Evolutionary conservation across 2,329 filamentous ascomycete species (phyloP), one percentile per base, ranked within the genome.

Genomic region (Grosmannia clavigera): DNA sequence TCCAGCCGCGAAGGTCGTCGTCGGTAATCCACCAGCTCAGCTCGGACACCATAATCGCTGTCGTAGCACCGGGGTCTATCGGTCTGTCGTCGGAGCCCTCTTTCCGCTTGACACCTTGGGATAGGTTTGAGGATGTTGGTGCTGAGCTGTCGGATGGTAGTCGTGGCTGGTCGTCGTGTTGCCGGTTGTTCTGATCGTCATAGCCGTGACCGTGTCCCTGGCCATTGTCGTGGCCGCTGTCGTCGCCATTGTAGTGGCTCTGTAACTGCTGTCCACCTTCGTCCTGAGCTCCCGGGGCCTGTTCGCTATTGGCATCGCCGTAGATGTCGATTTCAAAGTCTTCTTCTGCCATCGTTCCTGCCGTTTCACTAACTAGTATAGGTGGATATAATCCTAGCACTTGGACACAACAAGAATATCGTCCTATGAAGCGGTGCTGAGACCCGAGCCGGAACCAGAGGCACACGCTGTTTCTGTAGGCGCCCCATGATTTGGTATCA

Each of bases 21-120:
- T 99, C 94, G 2, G 88, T 95, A 35, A 86, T 92, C 92, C 92
- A 97, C 94, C 94, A 99, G 71, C 89, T 88, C 11, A 99, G 78
- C 57, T 97, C 94, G 3, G 90, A 92, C 59, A 97, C 83, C 71
- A 95, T 84, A 35, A 97, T 75, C 0, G 92, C 91, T 29, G 84
- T 78, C 1, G 82, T 85, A 2, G 83, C 82, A 60, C 76, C 76
- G 2, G 80, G 77, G 63, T 86, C 83, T 57, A 84, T 76, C 4
- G 80, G 78, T 29, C 82, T 70, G 33, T 83, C 80, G 61, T 84
- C 82, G 3, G 81, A 80, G 11, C 77, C 79, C 59, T 79, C 78
- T 70, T 85, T 85, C 60, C 82, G 76, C 73, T 86, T 86, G 7
- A 78, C 75, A 12, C 82, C 82, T 65, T 85, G 79, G 60, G 77